Evolutionary conservation across 2,329 filamentous ascomycete genomes (phyloP).

Genomic region (Aspergillus pseudoterreus): DNA sequence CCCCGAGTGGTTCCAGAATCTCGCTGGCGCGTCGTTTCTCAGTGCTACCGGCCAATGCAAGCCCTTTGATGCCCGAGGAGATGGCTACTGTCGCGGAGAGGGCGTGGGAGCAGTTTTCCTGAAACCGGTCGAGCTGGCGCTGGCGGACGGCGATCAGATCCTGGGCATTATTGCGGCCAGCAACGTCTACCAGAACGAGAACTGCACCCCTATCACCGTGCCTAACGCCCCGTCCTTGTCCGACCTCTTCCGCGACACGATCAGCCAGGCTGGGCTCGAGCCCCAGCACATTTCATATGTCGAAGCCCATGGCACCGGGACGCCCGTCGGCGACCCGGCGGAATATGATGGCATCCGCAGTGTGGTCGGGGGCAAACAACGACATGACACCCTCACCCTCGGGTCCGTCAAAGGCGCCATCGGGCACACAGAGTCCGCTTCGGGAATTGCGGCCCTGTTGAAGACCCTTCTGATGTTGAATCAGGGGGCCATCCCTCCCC

Average conservation of each 20-base stretch:
- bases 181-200: conserved; percentile 24
- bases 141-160: conserved; percentile 46
- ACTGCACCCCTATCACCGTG: conserved; percentile 16
- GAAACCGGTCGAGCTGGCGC: conserved; percentile 35
- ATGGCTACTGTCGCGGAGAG: conserved; percentile 11
- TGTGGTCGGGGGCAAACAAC: too few species aligned
- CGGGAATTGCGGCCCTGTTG: conserved; percentile 28
- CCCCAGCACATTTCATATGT: conserved; percentile 24
- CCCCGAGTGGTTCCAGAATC: conserved; percentile 8
- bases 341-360: conserved; percentile 22
- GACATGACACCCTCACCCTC: conserved; percentile 4
- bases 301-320: conserved; percentile 33
- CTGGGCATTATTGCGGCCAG: conserved; percentile 31
- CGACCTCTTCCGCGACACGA: conserved; percentile 22
- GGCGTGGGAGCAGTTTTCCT: conserved; percentile 4
- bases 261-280: conserved; percentile 14
- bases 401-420: conserved; percentile 30
- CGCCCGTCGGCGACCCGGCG: conserved; percentile 23
- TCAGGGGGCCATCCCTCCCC: conserved; percentile 21
- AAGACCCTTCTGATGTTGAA: conserved; percentile 30
- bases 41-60: conserved; percentile 1
- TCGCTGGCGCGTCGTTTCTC: conserved; percentile 1
- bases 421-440: conserved; percentile 32
- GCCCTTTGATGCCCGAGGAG: conserved; percentile 7
- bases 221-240: conserved; percentile 18